Base-by-base conservation (phyloP, 2,329 filamentous ascomycete genomes). In the Corniculantispora saksenae region DNA sequence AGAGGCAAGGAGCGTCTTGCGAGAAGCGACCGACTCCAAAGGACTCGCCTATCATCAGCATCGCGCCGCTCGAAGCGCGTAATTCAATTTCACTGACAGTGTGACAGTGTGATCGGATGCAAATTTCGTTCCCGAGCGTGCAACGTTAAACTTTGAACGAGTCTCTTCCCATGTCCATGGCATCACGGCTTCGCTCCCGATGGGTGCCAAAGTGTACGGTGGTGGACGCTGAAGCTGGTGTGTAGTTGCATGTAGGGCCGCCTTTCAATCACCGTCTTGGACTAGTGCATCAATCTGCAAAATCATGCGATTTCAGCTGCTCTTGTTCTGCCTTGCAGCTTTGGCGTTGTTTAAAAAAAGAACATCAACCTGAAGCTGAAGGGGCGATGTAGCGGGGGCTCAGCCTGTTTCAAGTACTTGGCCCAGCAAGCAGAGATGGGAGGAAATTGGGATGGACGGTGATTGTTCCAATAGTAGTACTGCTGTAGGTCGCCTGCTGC, bases 351-450 rank as follows among this genome's bases (percentile, higher is more conserved):
- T 48, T 60, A 60, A 51, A 60, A 60, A 60, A 60, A 60, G 57
- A 60, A 60, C n/a, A 12, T 43, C 13, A 60, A 60, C 57, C 57
- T 60, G 57, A 60, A 60, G 48, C 57, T 32, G 21, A 51, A 40
- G 43, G 27, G 45, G 23, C 17, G 19, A 29, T 19, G 17, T n/a
- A n/a, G n/a, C 9, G 48, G 57, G 57, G 57, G 57, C 21, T 38
- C 53, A 40, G 29, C 53, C n/a, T 40, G 53, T 60, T 60, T 60
- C 45, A 23, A 60, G 19, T n/a, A 19, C 23, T 51, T 59, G 19
- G 57, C n/a, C 9, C 10, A 9, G 17, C 38, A 51, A 51, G 32
- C 35, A 51, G 57, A 60, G 50, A 47, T 32, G 32, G 32, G 32
- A 32, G 32, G 32, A 60, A 60, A 50, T n/a, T n/a, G n/a, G n/a